Conservation (phyloP, 768 basidiomycete species). For the Leccinellum rugosiceps region DNA sequence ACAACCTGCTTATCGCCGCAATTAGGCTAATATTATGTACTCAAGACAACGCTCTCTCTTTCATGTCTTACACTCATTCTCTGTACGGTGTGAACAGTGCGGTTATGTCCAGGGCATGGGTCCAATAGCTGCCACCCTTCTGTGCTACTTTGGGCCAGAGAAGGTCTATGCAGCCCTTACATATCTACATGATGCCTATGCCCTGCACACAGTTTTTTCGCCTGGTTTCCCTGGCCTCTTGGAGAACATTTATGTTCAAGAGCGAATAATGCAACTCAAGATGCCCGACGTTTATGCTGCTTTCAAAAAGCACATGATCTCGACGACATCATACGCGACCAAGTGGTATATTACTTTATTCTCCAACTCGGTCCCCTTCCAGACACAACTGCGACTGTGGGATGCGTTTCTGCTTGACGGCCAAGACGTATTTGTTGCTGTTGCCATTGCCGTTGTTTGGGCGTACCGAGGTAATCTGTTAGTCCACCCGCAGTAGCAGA, state of each 20-base stretch:
- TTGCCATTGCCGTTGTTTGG: conserved; percentile 89
- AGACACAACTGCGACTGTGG: conserved; percentile 92
- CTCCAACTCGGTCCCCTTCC: conserved; percentile 92
- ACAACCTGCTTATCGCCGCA: neutral
- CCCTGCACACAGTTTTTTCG: conserved; percentile 83
- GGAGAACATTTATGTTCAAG: conserved; percentile 95
- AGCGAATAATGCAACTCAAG: conserved; percentile 78
- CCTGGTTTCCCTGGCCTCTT: conserved; percentile 96
- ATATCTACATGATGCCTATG: conserved; percentile 85
- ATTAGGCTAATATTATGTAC: conserved; percentile 8
- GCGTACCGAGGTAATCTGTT: conserved; percentile 69
- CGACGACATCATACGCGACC: conserved; percentile 92
- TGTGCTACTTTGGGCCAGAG: conserved; percentile 92
- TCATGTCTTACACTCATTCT: conserved; percentile 91
- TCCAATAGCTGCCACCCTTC: conserved; percentile 89
- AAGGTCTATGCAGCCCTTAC: conserved; percentile 82
- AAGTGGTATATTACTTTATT: conserved; percentile 99
- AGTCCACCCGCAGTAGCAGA: neutral
- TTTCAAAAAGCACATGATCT: conserved; percentile 86
- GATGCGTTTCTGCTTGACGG: conserved; percentile 92
- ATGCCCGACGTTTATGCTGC: conserved; percentile 88
- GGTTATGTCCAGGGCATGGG: conserved; percentile 99
- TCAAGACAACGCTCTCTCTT: conserved; percentile 91
- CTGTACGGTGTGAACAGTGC: conserved; percentile 76
- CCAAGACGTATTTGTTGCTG: conserved; percentile 80